Percentiles rank a stretch among this genome's conserved stretches.
Evolutionary conservation across 352 stramenopile species (phyloP).

Genomic region (Pelagophyceae sp.): DNA sequence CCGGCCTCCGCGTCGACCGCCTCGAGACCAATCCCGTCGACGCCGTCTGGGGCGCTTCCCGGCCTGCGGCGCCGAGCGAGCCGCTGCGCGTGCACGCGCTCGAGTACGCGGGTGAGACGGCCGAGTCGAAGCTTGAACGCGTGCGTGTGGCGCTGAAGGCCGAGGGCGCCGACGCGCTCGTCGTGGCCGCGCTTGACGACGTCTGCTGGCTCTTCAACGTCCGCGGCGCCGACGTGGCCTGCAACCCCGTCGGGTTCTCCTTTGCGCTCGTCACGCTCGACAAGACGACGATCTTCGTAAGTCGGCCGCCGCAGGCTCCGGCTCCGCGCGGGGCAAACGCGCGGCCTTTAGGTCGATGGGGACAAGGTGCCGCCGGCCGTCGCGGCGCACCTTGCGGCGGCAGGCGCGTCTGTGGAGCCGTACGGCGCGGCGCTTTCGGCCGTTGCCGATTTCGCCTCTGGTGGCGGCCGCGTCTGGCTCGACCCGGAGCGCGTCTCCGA

Average conservation of each 20-base stretch:
- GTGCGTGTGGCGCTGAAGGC: slow-evolving; percentile 68
- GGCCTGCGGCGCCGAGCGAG: slow-evolving; percentile 56
- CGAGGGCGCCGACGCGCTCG: slow-evolving; percentile 76
- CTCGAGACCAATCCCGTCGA: slow-evolving; percentile 81
- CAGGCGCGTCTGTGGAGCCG: slow-evolving; percentile 41
- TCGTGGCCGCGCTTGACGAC: slow-evolving; percentile 92
- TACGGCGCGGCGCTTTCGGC: slow-evolving; percentile 49
- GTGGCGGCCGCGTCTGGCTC: slow-evolving; percentile 53
- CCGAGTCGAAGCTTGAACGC: slow-evolving; percentile 74
- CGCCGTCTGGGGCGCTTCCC: slow-evolving; percentile 73
- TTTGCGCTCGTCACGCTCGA: slow-evolving; percentile 85
- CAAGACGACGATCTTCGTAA: slow-evolving; percentile 75
- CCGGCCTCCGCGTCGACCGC: slow-evolving; percentile 30
- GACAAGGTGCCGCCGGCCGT: slow-evolving; percentile 52
- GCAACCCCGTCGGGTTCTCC: slow-evolving; percentile 91
- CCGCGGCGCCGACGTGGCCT: slow-evolving; percentile 87
- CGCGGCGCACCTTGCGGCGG: slow-evolving; percentile 43
- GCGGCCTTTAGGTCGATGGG: no score
- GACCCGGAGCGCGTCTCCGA: slow-evolving; percentile 47
- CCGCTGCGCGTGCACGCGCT: slow-evolving; percentile 79
- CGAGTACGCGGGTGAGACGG: slow-evolving; percentile 77
- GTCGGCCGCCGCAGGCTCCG: no score
- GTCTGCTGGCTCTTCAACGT: slow-evolving; percentile 95
- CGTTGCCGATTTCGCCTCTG: no score
- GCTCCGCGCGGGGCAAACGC: no score